A percentile compares a stretch with the other conserved stretches of the same genome.
Evolutionary conservation across 257 asterid species (phyloP).

Genomic region (Mitragyna speciosa): DNA sequence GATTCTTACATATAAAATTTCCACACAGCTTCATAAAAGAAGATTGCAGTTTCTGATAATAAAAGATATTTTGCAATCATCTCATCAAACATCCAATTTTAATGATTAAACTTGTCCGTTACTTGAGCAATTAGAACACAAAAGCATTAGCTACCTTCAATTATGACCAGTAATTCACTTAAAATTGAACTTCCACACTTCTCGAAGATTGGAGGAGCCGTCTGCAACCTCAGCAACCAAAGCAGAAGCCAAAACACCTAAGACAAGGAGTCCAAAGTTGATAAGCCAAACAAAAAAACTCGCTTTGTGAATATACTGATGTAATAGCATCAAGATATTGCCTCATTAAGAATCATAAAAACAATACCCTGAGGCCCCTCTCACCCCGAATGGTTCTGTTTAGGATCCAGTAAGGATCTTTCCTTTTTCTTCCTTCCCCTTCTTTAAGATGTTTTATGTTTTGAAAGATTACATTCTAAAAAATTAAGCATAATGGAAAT

Average conservation of each 20-base stretch:
- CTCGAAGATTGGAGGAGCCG: conserved; percentile 92
- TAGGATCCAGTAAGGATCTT: neutral
- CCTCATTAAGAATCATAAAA: neutral
- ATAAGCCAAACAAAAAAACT: neutral
- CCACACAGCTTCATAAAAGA: neutral
- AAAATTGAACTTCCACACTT: conserved; percentile 77
- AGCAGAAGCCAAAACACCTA: conserved; percentile 60
- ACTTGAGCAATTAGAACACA: neutral
- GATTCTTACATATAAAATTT: neutral
- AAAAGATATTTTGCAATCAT: neutral
- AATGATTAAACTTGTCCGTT: neutral
- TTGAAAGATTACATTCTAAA: neutral
- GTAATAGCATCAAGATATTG: neutral
- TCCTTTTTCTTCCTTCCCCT: neutral
- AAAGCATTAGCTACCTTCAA: neutral
- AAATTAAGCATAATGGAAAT: neutral
- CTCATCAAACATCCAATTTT: neutral
- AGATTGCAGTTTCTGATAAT: neutral
- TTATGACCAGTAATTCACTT: conserved; percentile 33
- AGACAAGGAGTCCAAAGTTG: conserved; percentile 9
- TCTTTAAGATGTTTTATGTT: too few relatives aligned
- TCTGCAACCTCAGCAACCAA: conserved; percentile 81
- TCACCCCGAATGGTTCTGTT: neutral
- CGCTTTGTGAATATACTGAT: neutral
- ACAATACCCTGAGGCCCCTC: neutral